phyloP scores from a whole-genome alignment of 2,329 filamentous ascomycete species.

The Fusarium buharicum region DNA sequence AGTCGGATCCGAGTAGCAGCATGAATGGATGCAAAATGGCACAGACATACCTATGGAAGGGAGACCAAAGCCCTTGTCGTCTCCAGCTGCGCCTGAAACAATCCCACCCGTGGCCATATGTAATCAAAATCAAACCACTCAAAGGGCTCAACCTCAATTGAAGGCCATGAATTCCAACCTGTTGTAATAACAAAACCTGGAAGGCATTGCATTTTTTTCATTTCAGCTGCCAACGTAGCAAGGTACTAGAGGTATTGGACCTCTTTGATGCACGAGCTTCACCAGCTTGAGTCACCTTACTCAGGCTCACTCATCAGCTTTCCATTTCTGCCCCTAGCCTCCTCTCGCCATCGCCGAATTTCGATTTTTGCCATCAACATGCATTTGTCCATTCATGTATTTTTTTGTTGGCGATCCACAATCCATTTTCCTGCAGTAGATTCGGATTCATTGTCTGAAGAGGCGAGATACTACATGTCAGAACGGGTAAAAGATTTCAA shows the following conservation, averaged over 20 bases:
- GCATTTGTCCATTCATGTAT: conserved; percentile 7
- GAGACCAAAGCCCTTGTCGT: conserved; percentile 37
- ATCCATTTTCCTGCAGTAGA: conserved; percentile 31
- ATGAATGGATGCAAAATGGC: conserved; percentile 20
- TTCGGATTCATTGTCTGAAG: conserved; percentile 8
- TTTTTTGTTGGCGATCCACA: conserved; percentile 15
- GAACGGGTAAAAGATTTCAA: conserved; percentile 15
- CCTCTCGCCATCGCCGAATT: conserved; percentile 22
- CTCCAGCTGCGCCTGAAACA: conserved; percentile 39
- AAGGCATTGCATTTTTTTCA: conserved; percentile 27
- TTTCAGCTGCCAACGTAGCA: conserved; percentile 22
- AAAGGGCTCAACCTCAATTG: conserved; percentile 25
- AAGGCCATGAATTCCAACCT: conserved; percentile 7
- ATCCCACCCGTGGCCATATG: conserved; percentile 30
- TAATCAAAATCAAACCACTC: conserved; percentile 40
- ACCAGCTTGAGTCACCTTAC: conserved; percentile 25
- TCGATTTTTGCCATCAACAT: conserved; percentile 28
- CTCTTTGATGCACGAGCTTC: conserved; percentile 24
- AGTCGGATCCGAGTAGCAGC: conserved; percentile 25
- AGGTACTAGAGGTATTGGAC: conserved; percentile 6
- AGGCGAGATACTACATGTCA: conserved; percentile 29
- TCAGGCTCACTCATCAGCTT: conserved; percentile 23
- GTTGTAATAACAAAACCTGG: conserved; percentile 6
- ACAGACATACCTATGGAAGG: conserved; percentile 25
- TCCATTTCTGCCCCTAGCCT: not conserved